Conservation (phyloP, 2,329 filamentous ascomycete species). For the Pyrenophora graminea region DNA sequence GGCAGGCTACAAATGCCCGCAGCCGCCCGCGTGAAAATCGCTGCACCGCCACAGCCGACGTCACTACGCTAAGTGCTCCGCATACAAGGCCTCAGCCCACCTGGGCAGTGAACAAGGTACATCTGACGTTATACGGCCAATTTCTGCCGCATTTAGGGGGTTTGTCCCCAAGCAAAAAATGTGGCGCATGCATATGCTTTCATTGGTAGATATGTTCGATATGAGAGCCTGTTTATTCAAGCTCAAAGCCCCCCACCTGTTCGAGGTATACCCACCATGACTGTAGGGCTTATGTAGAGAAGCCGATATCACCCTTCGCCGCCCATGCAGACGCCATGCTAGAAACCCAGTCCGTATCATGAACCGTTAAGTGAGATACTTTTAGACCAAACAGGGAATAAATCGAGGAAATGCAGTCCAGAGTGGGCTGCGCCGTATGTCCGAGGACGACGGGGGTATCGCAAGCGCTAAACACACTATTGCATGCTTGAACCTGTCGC, state of each 20-base stretch:
- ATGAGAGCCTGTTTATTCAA: slow-evolving; percentile 36
- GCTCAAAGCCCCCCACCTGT: slow-evolving; percentile 26
- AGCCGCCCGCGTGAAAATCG: slow-evolving; percentile 15
- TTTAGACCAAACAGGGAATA: slow-evolving; percentile 32
- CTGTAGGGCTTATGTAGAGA: slow-evolving; percentile 33
- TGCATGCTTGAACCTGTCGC: slow-evolving; percentile 2
- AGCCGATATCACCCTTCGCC: slow-evolving; percentile 41
- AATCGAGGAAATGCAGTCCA: slow-evolving; percentile 24
- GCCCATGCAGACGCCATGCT: slow-evolving; percentile 47
- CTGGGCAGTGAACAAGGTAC: no score
- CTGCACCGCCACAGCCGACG: slow-evolving; percentile 25
- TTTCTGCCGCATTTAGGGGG: neutral
- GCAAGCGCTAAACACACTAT: slow-evolving; percentile 5
- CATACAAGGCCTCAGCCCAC: neutral
- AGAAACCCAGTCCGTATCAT: slow-evolving; percentile 38
- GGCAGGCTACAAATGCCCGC: slow-evolving; percentile 15
- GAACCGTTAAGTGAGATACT: slow-evolving; percentile 34
- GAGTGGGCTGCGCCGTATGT: slow-evolving; percentile 12
- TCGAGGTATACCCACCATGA: slow-evolving; percentile 33
- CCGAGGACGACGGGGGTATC: slow-evolving; percentile 9
- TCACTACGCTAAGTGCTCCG: slow-evolving; percentile 20
- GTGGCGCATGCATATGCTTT: slow-evolving; percentile 12
- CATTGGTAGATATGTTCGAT: slow-evolving; percentile 34
- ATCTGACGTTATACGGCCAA: neutral
- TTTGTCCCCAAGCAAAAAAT: neutral